These are phyloP conservation scores for Thelephora aurantiotincta DNA, from an alignment of 768 basidiomycete genomes.

Conservation along the genomic window DNA sequence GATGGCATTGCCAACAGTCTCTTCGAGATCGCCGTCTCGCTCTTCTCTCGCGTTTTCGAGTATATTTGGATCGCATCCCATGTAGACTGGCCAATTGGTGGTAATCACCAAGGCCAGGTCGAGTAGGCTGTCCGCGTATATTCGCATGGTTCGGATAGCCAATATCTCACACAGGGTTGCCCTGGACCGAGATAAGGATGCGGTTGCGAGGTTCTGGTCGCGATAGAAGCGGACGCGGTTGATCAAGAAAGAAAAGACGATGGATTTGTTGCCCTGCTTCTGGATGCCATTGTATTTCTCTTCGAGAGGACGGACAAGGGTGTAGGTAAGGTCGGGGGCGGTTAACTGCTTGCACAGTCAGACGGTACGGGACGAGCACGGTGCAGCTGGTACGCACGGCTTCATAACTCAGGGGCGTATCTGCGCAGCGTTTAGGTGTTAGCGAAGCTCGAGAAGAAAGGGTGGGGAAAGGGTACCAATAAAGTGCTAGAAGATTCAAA, in stretches of 20 bases:
- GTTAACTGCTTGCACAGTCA: conserved; percentile 34
- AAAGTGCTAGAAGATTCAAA: conserved; percentile 35
- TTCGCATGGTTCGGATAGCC: conserved; percentile 65
- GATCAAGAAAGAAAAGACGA: conserved; percentile 80
- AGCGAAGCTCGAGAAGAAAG: not conserved
- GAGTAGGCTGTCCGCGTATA: conserved; percentile 53
- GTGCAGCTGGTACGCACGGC: conserved; percentile 34
- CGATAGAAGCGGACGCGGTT: conserved; percentile 78
- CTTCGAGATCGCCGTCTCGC: conserved; percentile 57
- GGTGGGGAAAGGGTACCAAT: conserved; percentile 31
- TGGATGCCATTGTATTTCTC: conserved; percentile 76
- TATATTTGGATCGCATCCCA: conserved; percentile 51
- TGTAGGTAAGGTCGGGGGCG: conserved; percentile 83
- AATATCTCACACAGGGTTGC: conserved; percentile 84
- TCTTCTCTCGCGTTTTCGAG: conserved; percentile 47
- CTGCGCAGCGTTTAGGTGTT: conserved; percentile 24
- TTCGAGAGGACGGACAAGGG: conserved; percentile 73
- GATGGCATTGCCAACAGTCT: conserved; percentile 81
- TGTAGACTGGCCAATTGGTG: conserved; percentile 71
- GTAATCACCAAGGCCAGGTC: conserved; percentile 58
- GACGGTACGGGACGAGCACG: not conserved
- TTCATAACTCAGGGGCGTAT: conserved; percentile 75
- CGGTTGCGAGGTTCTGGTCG: conserved; percentile 59
- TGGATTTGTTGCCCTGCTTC: conserved; percentile 59
- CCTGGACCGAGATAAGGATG: conserved; percentile 56